A percentile compares a stretch with the other conserved stretches of the same genome.
Conservation (phyloP, 345 rosid species). For the Hypericum androsaemum region DNA sequence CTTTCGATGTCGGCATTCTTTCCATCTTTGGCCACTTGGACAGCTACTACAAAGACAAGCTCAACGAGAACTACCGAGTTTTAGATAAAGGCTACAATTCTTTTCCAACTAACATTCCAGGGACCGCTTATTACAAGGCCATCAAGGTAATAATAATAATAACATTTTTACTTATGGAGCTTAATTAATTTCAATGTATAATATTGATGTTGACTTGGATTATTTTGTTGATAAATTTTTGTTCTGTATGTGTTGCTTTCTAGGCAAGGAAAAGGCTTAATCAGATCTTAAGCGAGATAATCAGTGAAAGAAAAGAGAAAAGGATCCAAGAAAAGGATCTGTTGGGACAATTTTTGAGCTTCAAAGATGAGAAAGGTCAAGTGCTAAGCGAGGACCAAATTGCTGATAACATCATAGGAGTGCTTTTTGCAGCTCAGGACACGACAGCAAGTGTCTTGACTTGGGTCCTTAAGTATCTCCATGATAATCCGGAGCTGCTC, state of each 20-base stretch:
- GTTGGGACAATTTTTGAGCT: constrained; percentile 47
- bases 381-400: constrained; percentile 40
- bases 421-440: constrained; percentile 83
- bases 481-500: constrained; percentile 44
- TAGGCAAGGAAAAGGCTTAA: constrained; percentile 70
- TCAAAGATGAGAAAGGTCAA: constrained; percentile 35
- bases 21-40: constrained; percentile 64
- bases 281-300: constrained; percentile 45
- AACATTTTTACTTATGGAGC: neutral
- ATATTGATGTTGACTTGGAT: no score
- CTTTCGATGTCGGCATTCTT: constrained; percentile 68
- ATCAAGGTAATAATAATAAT: constrained; percentile 36
- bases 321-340: constrained; percentile 30
- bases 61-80: constrained; percentile 48
- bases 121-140: constrained; percentile 62
- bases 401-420: constrained; percentile 76
- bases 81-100: constrained; percentile 85
- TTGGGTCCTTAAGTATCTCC: constrained; percentile 78
- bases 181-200: neutral
- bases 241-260: neutral
- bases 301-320: constrained; percentile 53
- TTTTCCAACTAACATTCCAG: constrained; percentile 58
- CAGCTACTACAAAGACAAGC: constrained; percentile 30
- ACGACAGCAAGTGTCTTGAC: constrained; percentile 80
- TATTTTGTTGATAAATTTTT: neutral